Base-by-base conservation (phyloP, 805 yeast species). In the Saturnispora bothae region DNA sequence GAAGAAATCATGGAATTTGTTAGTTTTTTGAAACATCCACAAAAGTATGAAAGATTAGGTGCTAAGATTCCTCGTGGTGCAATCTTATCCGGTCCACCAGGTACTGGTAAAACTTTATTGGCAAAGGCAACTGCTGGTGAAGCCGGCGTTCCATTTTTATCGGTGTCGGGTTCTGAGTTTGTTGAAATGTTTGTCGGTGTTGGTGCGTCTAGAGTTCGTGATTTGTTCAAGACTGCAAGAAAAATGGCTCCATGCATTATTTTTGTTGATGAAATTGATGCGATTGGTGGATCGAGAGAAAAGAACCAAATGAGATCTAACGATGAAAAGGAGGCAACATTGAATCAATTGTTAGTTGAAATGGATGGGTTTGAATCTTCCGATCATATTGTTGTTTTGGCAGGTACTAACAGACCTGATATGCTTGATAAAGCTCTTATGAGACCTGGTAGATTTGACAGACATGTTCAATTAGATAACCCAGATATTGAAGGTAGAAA, bases 71-170 rank as follows among this genome's bases (percentile, higher is more conserved):
- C 99, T 34, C 76, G 97, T 56, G 99, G 99, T 50, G 98, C 98
- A 8, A 84, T 92, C 43, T 65, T 92, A 41, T 82, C 95, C 2
- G 99, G 99, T 34, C 95, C 98, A 14, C 99, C 99, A 36, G 99
- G 99, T 66, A 92, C 98, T 8, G 99, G 99, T 76, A 92, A 92
- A 59, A 92, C 99, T 1, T 66, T 92, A 38, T 65, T 92, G 36
- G 99, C 99, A 10, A 89, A 85, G 56, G 99, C 99, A 4, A 92
- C 97, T 35, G 98, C 98, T 2, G 98, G 98, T 48, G 99, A 92
- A 60, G 98, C 99, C 0, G 94, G 92, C 41, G 98, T 92, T 29
- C 96, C 99, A 31, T 92, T 92, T 57, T 78, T 78, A 51, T 83
- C 95, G 13, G 97, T 92, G 15, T 83, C 95, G 1, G 98, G 98